phyloP scores from a whole-genome alignment of 176 grass and related monocot genomes.

The Aegilops sharonensis region DNA sequence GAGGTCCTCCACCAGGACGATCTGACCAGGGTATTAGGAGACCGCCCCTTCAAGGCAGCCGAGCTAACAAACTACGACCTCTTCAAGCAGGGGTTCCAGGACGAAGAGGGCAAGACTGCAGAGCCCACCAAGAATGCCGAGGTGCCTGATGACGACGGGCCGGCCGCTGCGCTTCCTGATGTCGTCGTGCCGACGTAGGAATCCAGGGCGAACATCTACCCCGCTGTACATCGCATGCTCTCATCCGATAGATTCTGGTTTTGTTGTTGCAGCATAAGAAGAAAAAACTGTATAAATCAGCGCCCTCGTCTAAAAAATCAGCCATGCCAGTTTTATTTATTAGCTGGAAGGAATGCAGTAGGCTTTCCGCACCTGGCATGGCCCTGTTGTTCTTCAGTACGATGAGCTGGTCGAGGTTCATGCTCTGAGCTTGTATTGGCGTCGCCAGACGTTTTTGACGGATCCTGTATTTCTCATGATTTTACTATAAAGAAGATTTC shows the following conservation, averaged over 20 bases:
- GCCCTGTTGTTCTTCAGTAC: slow-evolving; percentile 3
- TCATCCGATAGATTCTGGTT: slow-evolving; percentile 34
- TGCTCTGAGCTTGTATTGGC: slow-evolving; percentile 33
- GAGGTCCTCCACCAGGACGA: slow-evolving; percentile 96
- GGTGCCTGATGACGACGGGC: slow-evolving; percentile 35
- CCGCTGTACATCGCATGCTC: slow-evolving; percentile 18
- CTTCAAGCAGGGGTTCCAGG: slow-evolving; percentile 76
- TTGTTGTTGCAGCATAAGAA: slow-evolving; percentile 46
- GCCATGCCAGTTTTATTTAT: background rate
- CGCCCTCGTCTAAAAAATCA: slow-evolving; percentile 30
- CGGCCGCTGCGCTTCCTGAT: slow-evolving; percentile 47
- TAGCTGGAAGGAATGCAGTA: slow-evolving; percentile 29
- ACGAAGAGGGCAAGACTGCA: slow-evolving; percentile 46
- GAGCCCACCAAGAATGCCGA: slow-evolving; percentile 17
- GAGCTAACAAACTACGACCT: slow-evolving; percentile 81
- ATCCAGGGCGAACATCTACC: background rate
- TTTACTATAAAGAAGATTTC: slow-evolving; percentile 10
- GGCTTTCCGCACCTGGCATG: background rate
- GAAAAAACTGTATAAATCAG: slow-evolving; percentile 50
- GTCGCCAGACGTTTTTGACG: slow-evolving; percentile 14
- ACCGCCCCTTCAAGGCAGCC: slow-evolving; percentile 67
- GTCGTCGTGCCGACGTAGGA: slow-evolving; percentile 64
- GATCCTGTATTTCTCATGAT: slow-evolving; percentile 22
- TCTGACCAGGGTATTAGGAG: slow-evolving; percentile 68
- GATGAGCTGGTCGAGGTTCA: slow-evolving; percentile 23